Evolutionary conservation across 352 stramenopile species (phyloP), one percentile per base, ranked within the genome.

Genomic region (Globisporangium acanthophoron): DNA sequence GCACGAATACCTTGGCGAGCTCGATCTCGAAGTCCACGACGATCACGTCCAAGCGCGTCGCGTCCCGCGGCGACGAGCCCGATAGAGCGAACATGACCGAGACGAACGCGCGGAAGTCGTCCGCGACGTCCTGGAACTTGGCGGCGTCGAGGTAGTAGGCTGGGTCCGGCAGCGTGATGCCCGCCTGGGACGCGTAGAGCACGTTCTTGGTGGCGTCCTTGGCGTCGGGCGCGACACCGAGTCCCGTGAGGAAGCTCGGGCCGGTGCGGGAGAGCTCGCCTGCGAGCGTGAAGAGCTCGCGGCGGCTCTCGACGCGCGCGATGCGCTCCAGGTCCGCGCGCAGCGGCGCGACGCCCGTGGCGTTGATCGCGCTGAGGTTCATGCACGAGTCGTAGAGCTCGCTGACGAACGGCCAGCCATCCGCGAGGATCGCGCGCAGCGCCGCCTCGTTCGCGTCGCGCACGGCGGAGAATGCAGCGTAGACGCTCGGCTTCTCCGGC

Each of bases 121-220:
- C 65, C 12, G 75, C 73, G 21, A 97, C 67, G 9, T 84, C 71
- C 33, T 84, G 64, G 58, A 96, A 97, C 51, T 95, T 75, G 20
- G 70, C 74, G 2, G 77, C 62, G 59, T 98, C 87, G 50, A 97
- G 76, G 65, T 98, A 98, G 59, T 98, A 98, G 64, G 96, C 70
- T 3, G 74, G 78, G 64, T 97, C 88, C 0, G 92, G 92, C 12
- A 98, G 66, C 39, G 79, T 83, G n/a, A 98, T 72, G 0, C 92
- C 82, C 2, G 47, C 76, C 61, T 98, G 91, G 16, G 71, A 85
- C 5, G 94, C 68, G 59, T 97, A 91, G 20, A 90, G 61, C 20
- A 89, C 76, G 52, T 93, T 92, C 45, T 78, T 78, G 15, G 88
- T 87, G 9, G 79, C 84, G 52, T 97, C 83, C 52, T 87, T 87